Evolutionary conservation across 1,284 basidiomycete species (phyloP), one percentile per base, ranked within the genome.

Genomic region (Coriolopsis trogii): DNA sequence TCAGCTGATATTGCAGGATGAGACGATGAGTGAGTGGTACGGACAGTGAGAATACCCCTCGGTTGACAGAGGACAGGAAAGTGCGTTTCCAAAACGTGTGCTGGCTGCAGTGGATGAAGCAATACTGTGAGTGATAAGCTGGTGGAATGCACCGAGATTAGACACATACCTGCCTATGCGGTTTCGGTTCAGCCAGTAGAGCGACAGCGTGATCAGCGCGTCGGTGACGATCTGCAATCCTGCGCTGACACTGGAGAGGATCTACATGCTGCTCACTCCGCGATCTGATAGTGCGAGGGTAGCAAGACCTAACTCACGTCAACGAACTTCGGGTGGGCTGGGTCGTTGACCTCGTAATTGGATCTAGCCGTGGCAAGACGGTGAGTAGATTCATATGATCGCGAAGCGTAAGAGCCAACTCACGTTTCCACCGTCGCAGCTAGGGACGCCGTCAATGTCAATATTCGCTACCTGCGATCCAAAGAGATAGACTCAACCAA

Each of bases 101-200:
- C n/a, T n/a, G n/a, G n/a, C n/a, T n/a, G n/a, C n/a, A n/a, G n/a
- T n/a, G n/a, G n/a, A n/a, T n/a, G n/a, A n/a, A n/a, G n/a, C n/a
- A n/a, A n/a, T n/a, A n/a, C n/a, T n/a, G n/a, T n/a, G n/a, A n/a
- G n/a, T n/a, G n/a, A n/a, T n/a, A n/a, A n/a, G n/a, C n/a, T n/a
- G n/a, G n/a, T n/a, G n/a, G n/a, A n/a, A n/a, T n/a, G n/a, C n/a
- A n/a, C n/a, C n/a, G n/a, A n/a, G n/a, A n/a, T n/a, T n/a, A n/a
- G n/a, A n/a, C n/a, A n/a, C n/a, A n/a, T n/a, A n/a, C 23, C 46
- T 37, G 16, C 39, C 43, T 8, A 50, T 38, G 23, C 49, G 47
- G 24, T 41, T 53, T 10, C 43, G 49, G 38, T 49, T 48, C 6
- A 56, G 37, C 58, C 54, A 56, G 45, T 56, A 59, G 13, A 59